Conservation (phyloP, 2,329 filamentous ascomycete species). For the Penicillium crustosum region DNA sequence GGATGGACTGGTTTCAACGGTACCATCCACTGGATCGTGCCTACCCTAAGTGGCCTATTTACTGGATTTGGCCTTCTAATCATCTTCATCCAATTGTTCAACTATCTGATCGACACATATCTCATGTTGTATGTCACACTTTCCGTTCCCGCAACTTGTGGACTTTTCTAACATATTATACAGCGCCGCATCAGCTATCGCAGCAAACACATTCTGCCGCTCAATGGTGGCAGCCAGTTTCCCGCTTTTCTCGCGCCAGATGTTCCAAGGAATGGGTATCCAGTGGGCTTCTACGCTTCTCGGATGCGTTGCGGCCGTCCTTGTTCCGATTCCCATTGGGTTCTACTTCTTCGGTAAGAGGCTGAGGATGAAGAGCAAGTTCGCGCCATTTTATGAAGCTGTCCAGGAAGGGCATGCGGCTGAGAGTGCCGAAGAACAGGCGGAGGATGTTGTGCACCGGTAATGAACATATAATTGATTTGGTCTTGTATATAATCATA, state of each 20-base stretch:
- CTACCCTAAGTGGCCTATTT: conserved; percentile 50
- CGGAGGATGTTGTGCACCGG: conserved; percentile 1
- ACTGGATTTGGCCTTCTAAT: conserved; percentile 59
- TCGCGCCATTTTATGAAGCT: conserved; percentile 46
- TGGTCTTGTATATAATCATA: background rate
- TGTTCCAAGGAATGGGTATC: conserved; percentile 48
- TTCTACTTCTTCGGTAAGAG: conserved; percentile 37
- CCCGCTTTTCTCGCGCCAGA: conserved; percentile 56
- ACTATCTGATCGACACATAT: conserved; percentile 61
- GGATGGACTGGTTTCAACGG: conserved; percentile 65
- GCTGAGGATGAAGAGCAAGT: conserved; percentile 26
- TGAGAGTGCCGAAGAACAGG: conserved; percentile 13
- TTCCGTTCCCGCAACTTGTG: too few relatives aligned
- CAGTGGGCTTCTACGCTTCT: conserved; percentile 41
- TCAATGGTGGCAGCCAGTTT: conserved; percentile 53
- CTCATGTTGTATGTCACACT: conserved; percentile 50
- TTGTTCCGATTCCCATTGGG: conserved; percentile 40
- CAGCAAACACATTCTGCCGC: conserved; percentile 56
- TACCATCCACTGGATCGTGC: conserved; percentile 42
- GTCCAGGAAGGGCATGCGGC: conserved; percentile 46
- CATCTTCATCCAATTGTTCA: conserved; percentile 59
- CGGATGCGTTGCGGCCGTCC: conserved; percentile 36
- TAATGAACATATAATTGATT: background rate
- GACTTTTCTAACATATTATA: conserved; percentile 8
- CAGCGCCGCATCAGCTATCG: conserved; percentile 53